A percentile compares a stretch with the other conserved stretches of the same genome.
phyloP scores from a whole-genome alignment of 306 rosid genomes.

The Oemleria cerasiformis region DNA sequence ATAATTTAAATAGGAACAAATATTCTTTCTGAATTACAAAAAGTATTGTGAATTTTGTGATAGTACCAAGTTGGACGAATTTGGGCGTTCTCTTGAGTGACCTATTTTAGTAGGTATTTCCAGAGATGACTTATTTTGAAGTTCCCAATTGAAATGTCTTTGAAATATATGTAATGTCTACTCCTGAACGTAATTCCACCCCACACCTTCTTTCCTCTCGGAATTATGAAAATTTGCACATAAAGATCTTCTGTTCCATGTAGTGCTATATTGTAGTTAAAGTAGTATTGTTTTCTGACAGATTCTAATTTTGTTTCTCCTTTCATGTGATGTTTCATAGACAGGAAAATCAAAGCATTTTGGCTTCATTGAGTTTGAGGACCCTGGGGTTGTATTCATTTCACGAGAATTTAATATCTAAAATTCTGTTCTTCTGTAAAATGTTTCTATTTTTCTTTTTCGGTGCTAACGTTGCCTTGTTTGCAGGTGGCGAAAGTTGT shows the following conservation, averaged over 20 bases:
- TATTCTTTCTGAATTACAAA: no score
- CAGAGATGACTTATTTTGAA: not conserved
- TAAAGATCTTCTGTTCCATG: not conserved
- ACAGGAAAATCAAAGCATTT: constrained; percentile 78
- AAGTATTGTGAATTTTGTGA: not conserved
- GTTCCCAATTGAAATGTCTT: not conserved
- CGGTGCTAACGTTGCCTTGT: constrained; percentile 9
- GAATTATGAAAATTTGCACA: not conserved
- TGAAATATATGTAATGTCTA: not conserved
- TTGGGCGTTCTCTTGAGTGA: not conserved
- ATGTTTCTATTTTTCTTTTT: not conserved
- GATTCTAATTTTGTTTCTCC: not conserved
- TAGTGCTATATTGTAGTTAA: not conserved
- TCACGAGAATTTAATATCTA: not conserved
- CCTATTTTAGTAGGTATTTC: not conserved
- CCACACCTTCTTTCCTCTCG: not conserved
- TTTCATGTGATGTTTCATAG: constrained; percentile 33
- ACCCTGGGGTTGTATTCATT: constrained; percentile 60
- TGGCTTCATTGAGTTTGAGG: constrained; percentile 79
- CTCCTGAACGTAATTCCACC: not conserved
- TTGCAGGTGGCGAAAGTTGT: constrained; percentile 85
- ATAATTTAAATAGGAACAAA: not conserved
- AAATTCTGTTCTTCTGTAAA: not conserved
- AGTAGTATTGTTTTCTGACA: not conserved
- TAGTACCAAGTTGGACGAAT: not conserved